phyloP scores from a whole-genome alignment of 129 eudicot species.

The Gnaphalium uliginosum region DNA sequence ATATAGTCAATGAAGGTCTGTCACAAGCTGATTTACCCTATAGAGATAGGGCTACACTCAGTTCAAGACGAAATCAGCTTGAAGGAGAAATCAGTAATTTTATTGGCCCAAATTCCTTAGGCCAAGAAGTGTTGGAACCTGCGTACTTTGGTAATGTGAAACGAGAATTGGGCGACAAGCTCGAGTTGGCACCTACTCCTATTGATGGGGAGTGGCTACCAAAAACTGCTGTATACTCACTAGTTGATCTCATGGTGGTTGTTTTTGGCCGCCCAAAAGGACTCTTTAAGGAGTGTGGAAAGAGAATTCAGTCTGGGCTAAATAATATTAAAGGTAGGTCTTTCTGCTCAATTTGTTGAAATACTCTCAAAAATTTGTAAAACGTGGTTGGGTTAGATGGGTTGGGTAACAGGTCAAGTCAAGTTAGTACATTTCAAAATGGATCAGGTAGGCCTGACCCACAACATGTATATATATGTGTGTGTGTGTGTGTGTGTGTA shows the following conservation, averaged over 20 bases:
- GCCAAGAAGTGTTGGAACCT: conserved; percentile 62
- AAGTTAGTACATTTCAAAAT: not conserved
- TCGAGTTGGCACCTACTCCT: conserved; percentile 91
- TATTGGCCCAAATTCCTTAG: conserved; percentile 39
- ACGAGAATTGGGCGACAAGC: conserved; percentile 66
- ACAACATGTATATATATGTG: not conserved
- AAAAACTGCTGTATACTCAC: conserved; percentile 81
- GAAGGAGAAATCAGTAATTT: conserved; percentile 56
- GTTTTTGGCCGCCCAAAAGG: conserved; percentile 92
- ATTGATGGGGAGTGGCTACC: conserved; percentile 99
- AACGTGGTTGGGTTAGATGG: not conserved
- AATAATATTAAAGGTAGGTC: conserved; percentile 50
- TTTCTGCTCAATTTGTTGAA: not conserved
- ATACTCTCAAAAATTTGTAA: not conserved
- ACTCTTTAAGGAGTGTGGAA: conserved; percentile 81
- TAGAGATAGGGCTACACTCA: conserved; percentile 61
- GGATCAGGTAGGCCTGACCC: not conserved
- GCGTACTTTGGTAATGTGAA: conserved; percentile 75
- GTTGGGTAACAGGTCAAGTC: not conserved
- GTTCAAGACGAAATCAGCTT: conserved; percentile 54
- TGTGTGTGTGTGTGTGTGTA: too few species aligned
- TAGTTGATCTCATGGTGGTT: conserved; percentile 84
- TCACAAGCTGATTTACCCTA: conserved; percentile 57
- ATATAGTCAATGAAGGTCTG: conserved; percentile 59
- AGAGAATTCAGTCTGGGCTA: conserved; percentile 86